These are phyloP conservation scores for Naganishia sp. DNA, from an alignment of 1,284 basidiomycete genomes.

Conservation along the genomic window DNA sequence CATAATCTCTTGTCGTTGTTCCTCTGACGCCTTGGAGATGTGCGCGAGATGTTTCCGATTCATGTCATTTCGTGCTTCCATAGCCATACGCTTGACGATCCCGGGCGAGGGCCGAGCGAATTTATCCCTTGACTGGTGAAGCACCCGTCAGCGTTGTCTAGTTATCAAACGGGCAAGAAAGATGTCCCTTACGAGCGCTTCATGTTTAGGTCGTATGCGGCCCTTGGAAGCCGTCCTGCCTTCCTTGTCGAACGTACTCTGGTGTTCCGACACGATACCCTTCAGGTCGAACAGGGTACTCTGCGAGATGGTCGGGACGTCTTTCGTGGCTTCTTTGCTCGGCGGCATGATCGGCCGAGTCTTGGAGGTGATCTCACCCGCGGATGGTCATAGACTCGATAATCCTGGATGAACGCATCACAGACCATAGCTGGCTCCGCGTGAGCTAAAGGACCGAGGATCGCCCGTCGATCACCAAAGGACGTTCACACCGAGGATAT, in stretches of 20 bases:
- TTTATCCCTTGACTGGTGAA: constrained; percentile 33
- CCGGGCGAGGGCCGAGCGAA: constrained; percentile 51
- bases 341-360: neutral
- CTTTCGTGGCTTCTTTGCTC: constrained; percentile 1
- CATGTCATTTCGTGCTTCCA: constrained; percentile 46
- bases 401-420: no score
- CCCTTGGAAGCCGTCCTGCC: constrained; percentile 47
- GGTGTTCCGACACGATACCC: constrained; percentile 52
- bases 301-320: constrained; percentile 39
- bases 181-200: constrained; percentile 18
- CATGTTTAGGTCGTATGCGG: constrained; percentile 16
- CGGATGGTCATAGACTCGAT: no score
- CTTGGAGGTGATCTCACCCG: neutral
- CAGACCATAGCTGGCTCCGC: no score
- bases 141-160: neutral
- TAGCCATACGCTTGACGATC: constrained; percentile 49
- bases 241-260: constrained; percentile 49
- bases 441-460: no score
- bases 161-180: neutral
- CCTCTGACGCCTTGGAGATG: constrained; percentile 44
- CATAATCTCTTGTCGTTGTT: constrained; percentile 54
- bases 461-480: constrained; percentile 7
- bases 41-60: constrained; percentile 44
- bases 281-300: constrained; percentile 49
- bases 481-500: constrained; percentile 16